Conservation (phyloP, 164 flowering plant genomes). For the Piper betle region DNA sequence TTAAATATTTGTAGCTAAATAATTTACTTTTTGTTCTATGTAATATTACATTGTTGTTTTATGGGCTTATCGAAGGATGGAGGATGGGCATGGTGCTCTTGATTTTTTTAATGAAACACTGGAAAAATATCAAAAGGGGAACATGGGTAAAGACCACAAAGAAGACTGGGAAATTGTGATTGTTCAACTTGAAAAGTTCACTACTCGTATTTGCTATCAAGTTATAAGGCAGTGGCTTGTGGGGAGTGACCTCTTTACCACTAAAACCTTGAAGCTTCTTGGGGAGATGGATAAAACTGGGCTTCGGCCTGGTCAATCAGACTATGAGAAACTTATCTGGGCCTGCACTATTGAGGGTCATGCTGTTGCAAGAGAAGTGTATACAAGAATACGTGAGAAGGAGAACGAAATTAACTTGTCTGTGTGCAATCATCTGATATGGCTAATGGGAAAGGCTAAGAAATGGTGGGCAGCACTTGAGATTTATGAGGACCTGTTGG, state of each 20-base stretch:
- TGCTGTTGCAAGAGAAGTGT: conserved; percentile 65
- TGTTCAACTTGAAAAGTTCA: conserved; percentile 49
- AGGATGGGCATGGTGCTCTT: conserved; percentile 82
- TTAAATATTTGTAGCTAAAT: too few species aligned
- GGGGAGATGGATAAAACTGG: conserved; percentile 53
- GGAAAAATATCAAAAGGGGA: conserved; percentile 49
- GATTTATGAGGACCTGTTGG: conserved; percentile 79
- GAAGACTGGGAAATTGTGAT: conserved; percentile 61
- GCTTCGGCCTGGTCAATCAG: conserved; percentile 36
- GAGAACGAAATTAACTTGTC: conserved; percentile 65
- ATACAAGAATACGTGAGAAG: conserved; percentile 52
- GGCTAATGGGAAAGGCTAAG: conserved; percentile 93
- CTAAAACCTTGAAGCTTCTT: conserved; percentile 58
- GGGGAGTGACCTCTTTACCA: conserved; percentile 26
- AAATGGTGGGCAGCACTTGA: conserved; percentile 99
- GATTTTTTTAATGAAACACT: conserved; percentile 41
- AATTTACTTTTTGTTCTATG: too few species aligned
- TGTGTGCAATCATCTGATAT: conserved; percentile 83
- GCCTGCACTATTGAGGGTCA: conserved; percentile 78
- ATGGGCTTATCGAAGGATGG: conserved; percentile 38
- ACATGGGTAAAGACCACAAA: conserved; percentile 26
- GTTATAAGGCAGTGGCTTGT: conserved; percentile 86
- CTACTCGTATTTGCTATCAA: conserved; percentile 57
- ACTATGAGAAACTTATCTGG: conserved; percentile 74
- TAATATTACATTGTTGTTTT: too few species aligned